These are phyloP conservation scores for Microthlaspi erraticum DNA, from an alignment of 345 rosid genomes.

Conservation along the genomic window DNA sequence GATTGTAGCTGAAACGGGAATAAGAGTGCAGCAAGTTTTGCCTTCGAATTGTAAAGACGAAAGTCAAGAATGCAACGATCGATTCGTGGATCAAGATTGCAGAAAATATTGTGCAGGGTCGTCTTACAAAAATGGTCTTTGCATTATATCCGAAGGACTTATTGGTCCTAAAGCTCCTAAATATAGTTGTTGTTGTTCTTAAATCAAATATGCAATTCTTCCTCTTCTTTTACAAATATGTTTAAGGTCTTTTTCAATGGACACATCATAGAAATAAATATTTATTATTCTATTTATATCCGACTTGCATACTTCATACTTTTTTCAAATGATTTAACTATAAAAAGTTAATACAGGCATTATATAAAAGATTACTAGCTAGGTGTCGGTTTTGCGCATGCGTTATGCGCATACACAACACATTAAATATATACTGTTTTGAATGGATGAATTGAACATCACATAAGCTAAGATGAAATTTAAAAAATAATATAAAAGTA, in stretches of 20 bases:
- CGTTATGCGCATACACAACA: too few relatives aligned
- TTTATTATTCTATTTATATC: neutral
- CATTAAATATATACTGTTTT: too few relatives aligned
- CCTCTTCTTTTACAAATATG: neutral
- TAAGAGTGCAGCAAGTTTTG: neutral
- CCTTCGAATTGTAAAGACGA: neutral
- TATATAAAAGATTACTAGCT: too few relatives aligned
- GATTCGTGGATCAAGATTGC: neutral
- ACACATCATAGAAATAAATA: neutral
- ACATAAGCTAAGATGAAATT: too few relatives aligned
- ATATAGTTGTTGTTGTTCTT: neutral
- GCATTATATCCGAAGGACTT: neutral
- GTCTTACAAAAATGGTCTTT: neutral
- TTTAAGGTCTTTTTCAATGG: neutral
- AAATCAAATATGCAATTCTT: neutral
- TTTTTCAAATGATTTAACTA: neutral
- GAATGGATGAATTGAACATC: too few relatives aligned
- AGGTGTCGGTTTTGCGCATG: too few relatives aligned
- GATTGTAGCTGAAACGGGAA: neutral
- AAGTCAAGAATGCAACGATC: neutral
- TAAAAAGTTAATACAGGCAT: neutral
- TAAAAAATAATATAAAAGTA: too few relatives aligned
- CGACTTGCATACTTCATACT: neutral
- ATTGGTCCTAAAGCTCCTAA: neutral
- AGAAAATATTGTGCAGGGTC: neutral